These are phyloP conservation scores for Tricholomella constricta DNA, from an alignment of 768 basidiomycete genomes.

Conservation along the genomic window DNA sequence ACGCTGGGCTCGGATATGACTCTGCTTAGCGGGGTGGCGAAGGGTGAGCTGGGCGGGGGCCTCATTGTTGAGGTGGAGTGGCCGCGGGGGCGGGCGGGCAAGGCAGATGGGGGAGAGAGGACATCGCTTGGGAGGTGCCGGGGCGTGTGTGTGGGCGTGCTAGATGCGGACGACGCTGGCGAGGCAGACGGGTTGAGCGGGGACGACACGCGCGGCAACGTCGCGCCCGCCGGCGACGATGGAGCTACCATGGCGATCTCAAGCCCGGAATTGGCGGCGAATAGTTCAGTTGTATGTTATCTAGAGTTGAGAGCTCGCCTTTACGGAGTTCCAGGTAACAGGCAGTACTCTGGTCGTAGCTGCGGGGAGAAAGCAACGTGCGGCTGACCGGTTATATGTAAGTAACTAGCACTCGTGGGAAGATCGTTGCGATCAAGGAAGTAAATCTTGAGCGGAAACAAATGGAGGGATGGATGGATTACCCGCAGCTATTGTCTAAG, in stretches of 20 bases:
- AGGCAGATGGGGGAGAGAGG: not conserved
- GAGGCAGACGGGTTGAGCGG: slow-evolving; percentile 5
- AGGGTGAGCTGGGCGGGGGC: slow-evolving; percentile 4
- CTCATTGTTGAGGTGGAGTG: slow-evolving; percentile 11
- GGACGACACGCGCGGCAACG: not conserved
- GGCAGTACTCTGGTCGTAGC: not conserved
- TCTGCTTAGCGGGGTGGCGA: slow-evolving; percentile 13
- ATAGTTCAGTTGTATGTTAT: not conserved
- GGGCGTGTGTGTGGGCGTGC: not conserved
- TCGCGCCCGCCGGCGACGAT: not conserved
- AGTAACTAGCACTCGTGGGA: not conserved
- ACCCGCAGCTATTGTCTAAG: not conserved
- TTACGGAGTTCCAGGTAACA: not conserved
- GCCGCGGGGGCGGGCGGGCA: slow-evolving; percentile 6
- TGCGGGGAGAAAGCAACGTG: not conserved
- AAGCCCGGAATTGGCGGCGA: not conserved
- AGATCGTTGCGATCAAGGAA: not conserved
- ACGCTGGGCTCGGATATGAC: slow-evolving; percentile 15
- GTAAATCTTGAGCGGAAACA: not conserved
- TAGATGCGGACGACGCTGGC: not conserved
- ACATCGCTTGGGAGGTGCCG: not conserved
- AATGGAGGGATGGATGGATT: too few relatives aligned
- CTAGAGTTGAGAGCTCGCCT: not conserved
- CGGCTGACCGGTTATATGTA: not conserved
- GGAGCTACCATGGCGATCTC: not conserved